phyloP scores from a whole-genome alignment of 495 filamentous ascomycete genomes.

The Melanomma pulvis-pyrius region DNA sequence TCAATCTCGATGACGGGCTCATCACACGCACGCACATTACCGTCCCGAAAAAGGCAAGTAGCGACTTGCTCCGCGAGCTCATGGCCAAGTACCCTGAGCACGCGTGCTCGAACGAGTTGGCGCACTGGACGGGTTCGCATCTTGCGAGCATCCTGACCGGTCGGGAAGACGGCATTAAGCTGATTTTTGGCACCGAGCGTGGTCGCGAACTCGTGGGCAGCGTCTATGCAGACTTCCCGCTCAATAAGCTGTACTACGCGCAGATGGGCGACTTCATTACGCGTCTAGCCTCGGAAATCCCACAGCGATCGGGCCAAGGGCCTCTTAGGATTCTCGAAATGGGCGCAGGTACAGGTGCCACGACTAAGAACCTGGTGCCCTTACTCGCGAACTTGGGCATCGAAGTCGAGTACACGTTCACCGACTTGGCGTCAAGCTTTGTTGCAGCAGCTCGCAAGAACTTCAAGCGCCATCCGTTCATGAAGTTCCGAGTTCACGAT shows the following conservation, averaged over 20 bases:
- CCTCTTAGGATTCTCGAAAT: slow-evolving; percentile 13
- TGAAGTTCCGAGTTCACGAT: slow-evolving; percentile 48
- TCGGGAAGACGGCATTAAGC: slow-evolving; percentile 7
- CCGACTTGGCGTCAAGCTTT: slow-evolving; percentile 50
- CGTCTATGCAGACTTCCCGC: slow-evolving; percentile 9
- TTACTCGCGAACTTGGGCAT: slow-evolving; percentile 13
- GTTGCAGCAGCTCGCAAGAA: slow-evolving; percentile 45
- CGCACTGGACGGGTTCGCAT: not conserved
- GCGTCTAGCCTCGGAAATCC: not conserved
- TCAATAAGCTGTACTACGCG: not conserved
- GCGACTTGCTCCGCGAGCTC: slow-evolving; percentile 4
- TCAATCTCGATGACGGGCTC: not conserved
- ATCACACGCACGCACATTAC: slow-evolving; percentile 6
- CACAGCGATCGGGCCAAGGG: not conserved
- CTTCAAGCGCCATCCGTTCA: slow-evolving; percentile 42
- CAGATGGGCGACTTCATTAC: slow-evolving; percentile 1
- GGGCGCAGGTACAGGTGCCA: slow-evolving; percentile 17
- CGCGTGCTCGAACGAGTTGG: slow-evolving; percentile 1
- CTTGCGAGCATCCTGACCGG: slow-evolving; percentile 13
- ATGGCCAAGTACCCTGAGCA: slow-evolving; percentile 12
- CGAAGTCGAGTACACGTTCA: slow-evolving; percentile 52
- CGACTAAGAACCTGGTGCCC: not conserved
- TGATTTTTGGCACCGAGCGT: slow-evolving; percentile 17
- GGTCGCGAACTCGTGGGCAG: slow-evolving; percentile 3
- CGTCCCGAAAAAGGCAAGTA: not conserved